Base-by-base conservation (phyloP, 2,329 filamentous ascomycete species). In the Trichoderma polysporum region DNA sequence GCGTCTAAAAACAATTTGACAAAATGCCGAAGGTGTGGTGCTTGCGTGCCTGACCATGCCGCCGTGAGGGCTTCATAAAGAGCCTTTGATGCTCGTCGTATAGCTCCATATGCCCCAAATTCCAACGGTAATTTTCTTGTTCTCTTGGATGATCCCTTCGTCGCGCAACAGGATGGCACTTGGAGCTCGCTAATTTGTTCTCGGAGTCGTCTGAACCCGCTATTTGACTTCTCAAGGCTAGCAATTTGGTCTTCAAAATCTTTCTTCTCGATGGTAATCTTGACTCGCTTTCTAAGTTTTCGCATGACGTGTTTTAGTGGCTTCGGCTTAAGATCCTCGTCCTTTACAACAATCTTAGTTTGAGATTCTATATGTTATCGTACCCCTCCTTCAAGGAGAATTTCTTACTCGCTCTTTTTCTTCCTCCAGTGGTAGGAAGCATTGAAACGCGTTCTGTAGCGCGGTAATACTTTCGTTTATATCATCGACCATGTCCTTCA, bases 251-350 rank as follows among this genome's bases (percentile, higher is more conserved):
- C 33, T 35, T 62, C 59, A 7, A 62, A 62, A 1, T 22, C 13
- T 9, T 37, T 61, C 17, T 52, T 61, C 10, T 61, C 58, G 22
- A 61, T 50, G 1, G 58, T 61, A 19, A 61, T 52, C 10, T 47
- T 37, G 22, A 61, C 58, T 19, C 58, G 45, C n/a, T 61, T 61
- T 37, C 58, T 61, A 19, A 61, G 10, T 12, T 61, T 50, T 10
- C 58, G 58, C 35, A 61, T 19, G 22, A 31, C 33, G 5, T 61
- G 31, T 29, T 52, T 61, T 1, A 61, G 17, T 1, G 47, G 25
- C 2, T 53, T 45, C 9, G 33, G 25, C n/a, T 53, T 53, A 7
- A 62, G 25, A 12, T 53, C 13, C 19, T 52, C 47, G 7, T 62
- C 59, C 59, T 62, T 53, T 2, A 27, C 10, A 29, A 25, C 25